Conservation (phyloP, 2,329 filamentous ascomycete genomes). For the Fusarium neocosmosporiellum region DNA sequence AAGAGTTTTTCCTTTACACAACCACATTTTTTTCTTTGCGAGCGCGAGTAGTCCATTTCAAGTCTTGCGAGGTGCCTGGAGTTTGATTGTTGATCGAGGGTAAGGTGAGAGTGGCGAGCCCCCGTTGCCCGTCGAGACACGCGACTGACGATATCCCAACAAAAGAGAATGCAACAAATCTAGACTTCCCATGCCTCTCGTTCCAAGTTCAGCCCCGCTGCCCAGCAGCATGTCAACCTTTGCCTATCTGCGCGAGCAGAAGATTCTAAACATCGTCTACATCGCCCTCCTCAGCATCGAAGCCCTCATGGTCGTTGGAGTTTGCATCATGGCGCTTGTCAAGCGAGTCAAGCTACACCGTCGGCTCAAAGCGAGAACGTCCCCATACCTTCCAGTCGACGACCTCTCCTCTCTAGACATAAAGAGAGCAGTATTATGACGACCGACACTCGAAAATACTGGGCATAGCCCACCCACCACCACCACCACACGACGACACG, state of each 20-base stretch:
- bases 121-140: background rate
- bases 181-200: conserved; percentile 33
- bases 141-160: conserved; percentile 6
- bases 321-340: conserved; percentile 48
- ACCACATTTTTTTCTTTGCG: background rate
- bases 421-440: conserved; percentile 26
- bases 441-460: background rate
- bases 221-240: conserved; percentile 33
- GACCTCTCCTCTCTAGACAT: conserved; percentile 13
- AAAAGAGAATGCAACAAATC: conserved; percentile 12
- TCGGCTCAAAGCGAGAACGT: conserved; percentile 25
- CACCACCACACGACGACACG: conserved; percentile 5
- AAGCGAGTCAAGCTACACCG: conserved; percentile 41
- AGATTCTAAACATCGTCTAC: conserved; percentile 59
- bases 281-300: conserved; percentile 59
- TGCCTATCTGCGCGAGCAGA: conserved; percentile 43
- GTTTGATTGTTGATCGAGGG: background rate
- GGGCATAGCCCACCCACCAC: conserved; percentile 1
- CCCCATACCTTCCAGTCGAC: conserved; percentile 15
- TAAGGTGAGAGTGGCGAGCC: conserved; percentile 5
- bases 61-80: background rate
- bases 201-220: conserved; percentile 32
- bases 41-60: background rate
- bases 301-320: conserved; percentile 56
- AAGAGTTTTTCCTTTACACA: background rate